Base-by-base conservation (phyloP, 805 yeast species). In the Yarrowia deformans region DNA sequence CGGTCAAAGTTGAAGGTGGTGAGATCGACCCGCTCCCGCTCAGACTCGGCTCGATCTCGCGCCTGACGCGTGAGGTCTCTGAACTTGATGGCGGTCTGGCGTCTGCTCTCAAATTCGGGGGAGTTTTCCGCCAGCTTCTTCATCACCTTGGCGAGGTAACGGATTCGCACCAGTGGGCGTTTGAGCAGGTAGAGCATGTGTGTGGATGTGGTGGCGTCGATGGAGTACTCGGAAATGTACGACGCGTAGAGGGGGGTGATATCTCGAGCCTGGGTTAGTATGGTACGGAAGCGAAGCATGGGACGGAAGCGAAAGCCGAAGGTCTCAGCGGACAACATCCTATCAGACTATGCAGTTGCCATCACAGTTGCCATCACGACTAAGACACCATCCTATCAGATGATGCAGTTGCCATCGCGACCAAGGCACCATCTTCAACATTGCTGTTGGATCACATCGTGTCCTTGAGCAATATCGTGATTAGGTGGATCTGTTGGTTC, bases 161-260 rank as follows among this genome's bases (percentile, higher is more conserved):
- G 56, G 37, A 69, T 63, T 43, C 70, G 52, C 8, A 69, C 56
- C 34, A 69, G 56, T 6, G 70, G 70, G 12, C 67, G 70, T 19
- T 69, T 69, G 49, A 64, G 50, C 16, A 66, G 49, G 34, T 69
- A 46, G 34, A 69, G 49, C 35, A 69, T 48, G 35, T 67, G 55
- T 16, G 46, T 48, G 29, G 68, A 48, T 2, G 55, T 39, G 39
- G 10, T 16, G 55, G 68, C 56, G 39, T 46, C 46, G 39, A 37
- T 37, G 16, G 56, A 3, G 56, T 63, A 63, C 8, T 35, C 46
- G 37, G 34, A 10, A 9, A 63, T 40, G 48, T 63, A 63, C 10
- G 56, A 19, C 2, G 55, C 18, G 56, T 63, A 63, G 8, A 63
- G 68, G 18, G 56, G 56, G n/a, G 56, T 34, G 14, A 49, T 23